These are phyloP conservation scores for Tuber indicum DNA, from an alignment of 495 filamentous ascomycete species.

Conservation along the genomic window DNA sequence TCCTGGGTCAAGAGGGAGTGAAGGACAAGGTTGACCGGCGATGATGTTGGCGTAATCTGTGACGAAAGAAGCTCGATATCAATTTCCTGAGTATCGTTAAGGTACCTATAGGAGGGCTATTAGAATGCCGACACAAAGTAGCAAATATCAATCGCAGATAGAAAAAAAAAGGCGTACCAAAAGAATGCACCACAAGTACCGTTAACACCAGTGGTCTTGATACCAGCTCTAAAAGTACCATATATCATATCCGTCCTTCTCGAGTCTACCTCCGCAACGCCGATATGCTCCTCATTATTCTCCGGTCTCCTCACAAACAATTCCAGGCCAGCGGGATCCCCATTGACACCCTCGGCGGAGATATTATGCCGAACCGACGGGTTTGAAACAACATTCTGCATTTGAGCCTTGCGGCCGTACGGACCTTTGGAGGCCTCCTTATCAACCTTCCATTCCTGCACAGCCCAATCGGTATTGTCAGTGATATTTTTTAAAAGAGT, in stretches of 20 bases:
- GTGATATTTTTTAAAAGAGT: slow-evolving; percentile 50
- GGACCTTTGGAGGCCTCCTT: slow-evolving; percentile 51
- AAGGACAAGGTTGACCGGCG: slow-evolving; percentile 64
- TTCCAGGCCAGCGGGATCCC: slow-evolving; percentile 54
- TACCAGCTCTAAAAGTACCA: slow-evolving; percentile 60
- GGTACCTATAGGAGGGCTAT: slow-evolving; percentile 46
- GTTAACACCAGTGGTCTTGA: slow-evolving; percentile 53
- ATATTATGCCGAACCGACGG: slow-evolving; percentile 45
- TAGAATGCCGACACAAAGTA: slow-evolving; percentile 3
- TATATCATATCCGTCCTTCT: slow-evolving; percentile 54
- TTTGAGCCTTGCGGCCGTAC: slow-evolving; percentile 57
- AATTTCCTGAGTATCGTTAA: slow-evolving; percentile 71
- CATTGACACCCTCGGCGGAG: slow-evolving; percentile 45
- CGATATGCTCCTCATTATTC: slow-evolving; percentile 48
- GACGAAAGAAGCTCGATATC: slow-evolving; percentile 68
- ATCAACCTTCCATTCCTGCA: slow-evolving; percentile 59
- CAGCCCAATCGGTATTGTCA: slow-evolving; percentile 53
- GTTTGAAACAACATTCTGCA: slow-evolving; percentile 53
- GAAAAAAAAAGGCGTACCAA: slow-evolving; percentile 50
- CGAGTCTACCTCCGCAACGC: slow-evolving; percentile 56
- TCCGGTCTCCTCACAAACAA: slow-evolving; percentile 52
- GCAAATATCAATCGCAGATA: slow-evolving; percentile 4
- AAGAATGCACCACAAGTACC: slow-evolving; percentile 75
- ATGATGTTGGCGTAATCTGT: slow-evolving; percentile 52
- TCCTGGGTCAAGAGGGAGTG: slow-evolving; percentile 55